phyloP scores from a whole-genome alignment of 2,329 filamentous ascomycete species.

The Calycina marina region DNA sequence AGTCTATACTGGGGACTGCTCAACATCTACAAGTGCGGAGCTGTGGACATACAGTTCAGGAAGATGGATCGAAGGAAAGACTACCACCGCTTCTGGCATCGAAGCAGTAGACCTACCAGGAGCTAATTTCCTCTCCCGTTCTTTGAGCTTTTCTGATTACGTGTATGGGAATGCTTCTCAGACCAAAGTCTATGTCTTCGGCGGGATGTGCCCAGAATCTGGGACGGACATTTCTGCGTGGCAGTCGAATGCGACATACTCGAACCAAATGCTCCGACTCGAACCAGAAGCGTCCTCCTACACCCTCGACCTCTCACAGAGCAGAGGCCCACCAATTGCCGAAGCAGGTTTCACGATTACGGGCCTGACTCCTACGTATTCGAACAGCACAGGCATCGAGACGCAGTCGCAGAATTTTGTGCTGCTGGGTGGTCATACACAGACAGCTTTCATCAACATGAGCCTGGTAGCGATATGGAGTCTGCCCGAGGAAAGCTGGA shows the following conservation, averaged over 20 bases:
- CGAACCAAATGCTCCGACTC: slow-evolving; percentile 63
- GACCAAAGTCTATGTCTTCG: slow-evolving; percentile 39
- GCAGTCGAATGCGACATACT: slow-evolving; percentile 61
- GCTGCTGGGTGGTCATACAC: slow-evolving; percentile 73
- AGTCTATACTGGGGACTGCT: slow-evolving; percentile 63
- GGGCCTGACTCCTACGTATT: slow-evolving; percentile 52
- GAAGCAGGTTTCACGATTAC: slow-evolving; percentile 84
- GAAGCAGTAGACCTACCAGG: slow-evolving; percentile 25
- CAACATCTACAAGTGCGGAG: slow-evolving; percentile 32
- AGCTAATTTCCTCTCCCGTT: slow-evolving; percentile 41
- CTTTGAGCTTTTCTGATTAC: slow-evolving; percentile 19
- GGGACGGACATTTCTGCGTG: slow-evolving; percentile 34
- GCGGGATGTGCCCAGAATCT: slow-evolving; percentile 70
- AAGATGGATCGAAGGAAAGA: slow-evolving; percentile 35
- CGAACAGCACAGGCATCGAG: slow-evolving; percentile 47
- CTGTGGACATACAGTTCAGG: slow-evolving; percentile 58
- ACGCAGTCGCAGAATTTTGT: slow-evolving; percentile 68
- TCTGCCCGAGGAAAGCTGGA: slow-evolving; percentile 76
- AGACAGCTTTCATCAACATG: slow-evolving; percentile 82
- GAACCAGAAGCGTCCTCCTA: slow-evolving; percentile 27
- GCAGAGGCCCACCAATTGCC: slow-evolving; percentile 47
- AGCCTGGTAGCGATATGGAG: slow-evolving; percentile 79
- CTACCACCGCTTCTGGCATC: slow-evolving; percentile 22
- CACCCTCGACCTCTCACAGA: slow-evolving; percentile 30
- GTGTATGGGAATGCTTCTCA: slow-evolving; percentile 17